Evolutionary conservation across 2,329 filamentous ascomycete species (phyloP), one percentile per base, ranked within the genome.

Genomic region (Rosellinia necatrix): DNA sequence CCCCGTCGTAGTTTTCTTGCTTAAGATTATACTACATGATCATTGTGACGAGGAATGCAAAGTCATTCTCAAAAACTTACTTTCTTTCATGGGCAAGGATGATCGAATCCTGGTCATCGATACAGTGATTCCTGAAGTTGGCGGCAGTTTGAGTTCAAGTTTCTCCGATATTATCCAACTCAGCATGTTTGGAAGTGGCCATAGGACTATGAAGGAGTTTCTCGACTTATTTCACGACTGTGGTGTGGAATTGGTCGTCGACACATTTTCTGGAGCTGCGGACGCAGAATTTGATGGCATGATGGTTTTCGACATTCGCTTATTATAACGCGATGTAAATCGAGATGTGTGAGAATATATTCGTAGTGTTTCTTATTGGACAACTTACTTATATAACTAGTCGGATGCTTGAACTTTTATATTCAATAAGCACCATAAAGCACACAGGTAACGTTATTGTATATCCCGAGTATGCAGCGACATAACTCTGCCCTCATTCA

Each of bases 121-220:
- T 17, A 42, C 22, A 17, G 22, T 27, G 6, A 42, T 42, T 42
- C 22, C 22, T 15, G 5, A 42, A 27, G 40, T 42, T 27, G 22
- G 40, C 6, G 22, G 40, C 15, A 42, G 40, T 42, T 42, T 27
- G 22, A 41, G 38, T 41, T 41, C 22, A 2, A 42, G 40, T 17
- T 42, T 42, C 9, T 42, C 40, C 10, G n/a, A 42, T 42, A 42
- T 42, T 22, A 42, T 42, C 13, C 22, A 42, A 42, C 22, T 42
- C 5, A 17, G 22, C n/a, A 42, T 42, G 22, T 42, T 42, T 42
- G 22, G n/a, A 8, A 42, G 40, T 27, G 40, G 40, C 17, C 13
- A 42, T 17, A 27, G n/a, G 22, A 42, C 40, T 25, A 9, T 5
- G 17, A 42, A 27, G 4, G 40, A 27, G 40, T 42, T 42, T 42